phyloP scores from a whole-genome alignment of 192 early-diverging fungal species.

The Dissophora globulifera region DNA sequence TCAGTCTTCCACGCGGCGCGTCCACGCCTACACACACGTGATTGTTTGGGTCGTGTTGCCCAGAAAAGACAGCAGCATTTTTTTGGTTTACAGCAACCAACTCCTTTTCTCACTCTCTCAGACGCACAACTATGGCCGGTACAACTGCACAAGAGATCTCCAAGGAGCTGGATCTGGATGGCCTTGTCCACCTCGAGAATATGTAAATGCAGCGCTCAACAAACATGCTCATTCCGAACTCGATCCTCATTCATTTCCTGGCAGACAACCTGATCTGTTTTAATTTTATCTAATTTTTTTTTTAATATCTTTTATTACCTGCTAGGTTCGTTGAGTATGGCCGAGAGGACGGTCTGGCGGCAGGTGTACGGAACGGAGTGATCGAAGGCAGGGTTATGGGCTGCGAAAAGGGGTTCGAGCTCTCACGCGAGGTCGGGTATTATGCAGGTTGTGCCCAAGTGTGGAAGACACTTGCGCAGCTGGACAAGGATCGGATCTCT shows the following conservation, averaged over 20 bases:
- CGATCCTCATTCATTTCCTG: too few relatives aligned
- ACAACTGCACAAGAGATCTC: slow-evolving; percentile 28
- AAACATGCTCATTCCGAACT: too few relatives aligned
- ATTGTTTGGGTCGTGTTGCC: too few relatives aligned
- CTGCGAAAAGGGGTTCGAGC: slow-evolving; percentile 66
- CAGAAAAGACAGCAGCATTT: too few relatives aligned
- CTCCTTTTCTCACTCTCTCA: too few relatives aligned
- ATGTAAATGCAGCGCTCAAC: slow-evolving; percentile 47
- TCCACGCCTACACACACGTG: too few relatives aligned
- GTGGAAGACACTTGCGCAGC: slow-evolving; percentile 53
- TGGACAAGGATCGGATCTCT: slow-evolving; percentile 47
- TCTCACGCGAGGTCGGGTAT: slow-evolving; percentile 65
- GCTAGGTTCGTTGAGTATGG: slow-evolving; percentile 67
- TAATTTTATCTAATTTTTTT: neutral
- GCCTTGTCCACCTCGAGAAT: slow-evolving; percentile 58
- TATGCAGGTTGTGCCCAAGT: slow-evolving; percentile 61
- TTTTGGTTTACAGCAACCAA: too few relatives aligned
- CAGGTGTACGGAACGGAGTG: slow-evolving; percentile 59
- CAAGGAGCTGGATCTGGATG: slow-evolving; percentile 59
- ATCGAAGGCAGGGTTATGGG: slow-evolving; percentile 67
- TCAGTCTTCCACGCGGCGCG: too few relatives aligned
- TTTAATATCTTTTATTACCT: neutral
- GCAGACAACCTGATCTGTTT: too few relatives aligned
- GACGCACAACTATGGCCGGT: too few relatives aligned
- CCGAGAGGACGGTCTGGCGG: slow-evolving; percentile 62